Evolutionary conservation across 495 filamentous ascomycete species (phyloP).

Genomic region (Choiromyces venosus): DNA sequence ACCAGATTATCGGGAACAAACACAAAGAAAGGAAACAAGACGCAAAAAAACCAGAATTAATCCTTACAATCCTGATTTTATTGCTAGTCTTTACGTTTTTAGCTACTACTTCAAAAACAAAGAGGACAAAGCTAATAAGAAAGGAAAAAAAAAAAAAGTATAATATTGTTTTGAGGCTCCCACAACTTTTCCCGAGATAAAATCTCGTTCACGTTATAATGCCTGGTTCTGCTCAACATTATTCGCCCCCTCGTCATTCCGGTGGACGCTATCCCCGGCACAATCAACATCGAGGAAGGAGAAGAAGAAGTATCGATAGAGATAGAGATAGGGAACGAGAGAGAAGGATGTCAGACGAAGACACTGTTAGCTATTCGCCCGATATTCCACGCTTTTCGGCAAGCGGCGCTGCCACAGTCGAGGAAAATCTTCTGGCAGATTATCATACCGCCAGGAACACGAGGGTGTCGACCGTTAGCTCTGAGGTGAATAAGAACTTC

Average conservation of each 20-base stretch:
- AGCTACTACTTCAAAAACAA: background rate
- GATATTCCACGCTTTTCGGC: background rate
- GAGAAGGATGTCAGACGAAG: background rate
- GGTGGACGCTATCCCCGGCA: background rate
- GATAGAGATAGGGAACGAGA: slow-evolving; percentile 1
- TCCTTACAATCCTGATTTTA: background rate
- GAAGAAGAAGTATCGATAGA: background rate
- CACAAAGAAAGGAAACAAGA: slow-evolving; percentile 1
- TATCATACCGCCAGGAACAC: slow-evolving; percentile 1
- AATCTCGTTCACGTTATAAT: background rate
- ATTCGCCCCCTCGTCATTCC: background rate
- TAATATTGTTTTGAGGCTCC: background rate
- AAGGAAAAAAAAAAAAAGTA: background rate
- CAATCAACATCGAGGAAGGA: slow-evolving; percentile 1
- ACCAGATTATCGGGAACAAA: background rate
- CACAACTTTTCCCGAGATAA: background rate
- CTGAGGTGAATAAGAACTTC: slow-evolving; percentile 4
- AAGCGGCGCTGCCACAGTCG: background rate
- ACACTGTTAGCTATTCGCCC: slow-evolving; percentile 5
- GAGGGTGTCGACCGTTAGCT: background rate
- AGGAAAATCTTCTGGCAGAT: background rate
- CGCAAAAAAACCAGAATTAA: background rate
- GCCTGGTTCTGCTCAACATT: slow-evolving; percentile 2
- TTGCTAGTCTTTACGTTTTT: background rate
- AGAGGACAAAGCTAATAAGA: slow-evolving; percentile 1